Evolutionary conservation across 768 basidiomycete species (phyloP).

Genomic region (Lactarius sanguifluus): DNA sequence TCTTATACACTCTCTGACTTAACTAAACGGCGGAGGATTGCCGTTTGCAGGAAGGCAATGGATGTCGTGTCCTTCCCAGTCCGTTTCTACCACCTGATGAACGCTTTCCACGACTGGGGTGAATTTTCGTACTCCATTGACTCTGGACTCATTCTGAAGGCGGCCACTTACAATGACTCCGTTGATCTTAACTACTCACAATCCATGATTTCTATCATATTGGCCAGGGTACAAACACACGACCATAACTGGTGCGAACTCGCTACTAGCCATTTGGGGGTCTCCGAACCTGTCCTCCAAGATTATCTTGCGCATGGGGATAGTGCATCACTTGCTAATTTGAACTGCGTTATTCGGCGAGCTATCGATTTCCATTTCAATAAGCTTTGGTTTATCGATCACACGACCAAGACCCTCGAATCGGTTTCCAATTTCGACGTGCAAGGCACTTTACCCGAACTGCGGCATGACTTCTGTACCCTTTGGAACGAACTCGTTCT

Average conservation of each 20-base stretch:
- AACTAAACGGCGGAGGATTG: no score
- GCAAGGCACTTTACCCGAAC: not conserved
- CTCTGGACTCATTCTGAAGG: no score
- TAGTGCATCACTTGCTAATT: slow-evolving; percentile 4
- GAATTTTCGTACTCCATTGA: no score
- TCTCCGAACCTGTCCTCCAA: not conserved
- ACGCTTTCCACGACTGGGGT: no score
- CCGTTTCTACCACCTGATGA: fast-evolving
- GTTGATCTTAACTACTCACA: not conserved
- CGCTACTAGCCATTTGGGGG: not conserved
- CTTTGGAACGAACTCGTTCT: no score
- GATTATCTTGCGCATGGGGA: not conserved
- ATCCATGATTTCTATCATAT: not conserved
- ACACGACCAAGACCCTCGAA: not conserved
- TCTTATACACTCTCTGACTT: no score
- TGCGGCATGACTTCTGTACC: no score
- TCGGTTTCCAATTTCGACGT: not conserved
- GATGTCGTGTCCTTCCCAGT: no score
- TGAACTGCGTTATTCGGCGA: not conserved
- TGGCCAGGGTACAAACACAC: not conserved
- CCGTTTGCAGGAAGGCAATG: no score
- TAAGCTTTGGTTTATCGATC: not conserved
- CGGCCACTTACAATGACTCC: no score
- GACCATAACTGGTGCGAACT: slow-evolving; percentile 3
- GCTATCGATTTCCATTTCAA: not conserved